phyloP scores from a whole-genome alignment of 1,284 basidiomycete genomes.

The Fomitopsis palustris region DNA sequence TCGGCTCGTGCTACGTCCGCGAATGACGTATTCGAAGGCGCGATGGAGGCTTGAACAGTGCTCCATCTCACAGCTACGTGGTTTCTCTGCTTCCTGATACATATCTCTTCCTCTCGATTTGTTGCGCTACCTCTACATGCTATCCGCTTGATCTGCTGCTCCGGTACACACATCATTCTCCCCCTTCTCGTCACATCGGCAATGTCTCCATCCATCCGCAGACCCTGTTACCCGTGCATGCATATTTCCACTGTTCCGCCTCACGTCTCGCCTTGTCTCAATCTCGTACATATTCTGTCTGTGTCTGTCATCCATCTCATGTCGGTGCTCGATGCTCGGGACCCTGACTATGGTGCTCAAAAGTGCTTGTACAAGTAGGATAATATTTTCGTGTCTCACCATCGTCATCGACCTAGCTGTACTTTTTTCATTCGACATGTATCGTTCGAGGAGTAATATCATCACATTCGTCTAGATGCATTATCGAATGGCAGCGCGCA shows the following conservation, averaged over 20 bases:
- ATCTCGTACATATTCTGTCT: neutral
- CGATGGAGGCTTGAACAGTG: conserved; percentile 44
- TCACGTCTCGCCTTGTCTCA: neutral
- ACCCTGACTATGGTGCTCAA: neutral
- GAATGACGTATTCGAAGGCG: conserved; percentile 45
- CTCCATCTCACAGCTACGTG: neutral
- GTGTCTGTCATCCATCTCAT: neutral
- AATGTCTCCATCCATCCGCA: neutral
- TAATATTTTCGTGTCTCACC: neutral
- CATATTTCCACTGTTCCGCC: neutral
- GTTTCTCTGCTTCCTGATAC: neutral
- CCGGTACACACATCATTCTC: neutral
- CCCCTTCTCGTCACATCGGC: neutral
- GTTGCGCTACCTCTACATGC: neutral
- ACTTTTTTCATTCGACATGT: neutral
- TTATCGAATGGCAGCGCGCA: neutral
- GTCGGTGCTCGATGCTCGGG: neutral
- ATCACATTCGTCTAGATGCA: neutral
- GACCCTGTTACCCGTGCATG: neutral
- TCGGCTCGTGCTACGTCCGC: conserved; percentile 12
- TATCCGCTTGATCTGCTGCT: neutral
- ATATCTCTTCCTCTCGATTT: conserved; percentile 3
- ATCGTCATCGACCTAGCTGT: neutral
- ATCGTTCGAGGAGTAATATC: neutral
- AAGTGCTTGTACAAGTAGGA: neutral